Evolutionary conservation across 1,284 basidiomycete species (phyloP).

Genomic region (Cutaneotrichosporon cyanovorans): DNA sequence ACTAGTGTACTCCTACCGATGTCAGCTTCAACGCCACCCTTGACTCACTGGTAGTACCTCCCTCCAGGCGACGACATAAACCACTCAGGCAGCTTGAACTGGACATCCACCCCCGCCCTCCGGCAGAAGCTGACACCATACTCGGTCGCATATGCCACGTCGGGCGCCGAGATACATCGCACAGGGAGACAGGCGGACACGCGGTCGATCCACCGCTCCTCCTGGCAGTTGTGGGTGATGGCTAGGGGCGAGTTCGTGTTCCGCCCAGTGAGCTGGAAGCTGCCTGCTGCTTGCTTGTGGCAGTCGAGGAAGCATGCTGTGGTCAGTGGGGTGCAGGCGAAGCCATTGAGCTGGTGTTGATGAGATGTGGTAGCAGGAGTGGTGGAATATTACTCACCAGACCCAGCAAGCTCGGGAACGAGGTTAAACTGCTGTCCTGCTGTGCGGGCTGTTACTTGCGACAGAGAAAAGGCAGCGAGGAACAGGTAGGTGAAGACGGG

Average conservation of each 20-base stretch:
- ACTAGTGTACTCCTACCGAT: neutral
- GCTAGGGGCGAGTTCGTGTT: slow-evolving; percentile 8
- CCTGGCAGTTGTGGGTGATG: slow-evolving; percentile 25
- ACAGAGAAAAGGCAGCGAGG: neutral
- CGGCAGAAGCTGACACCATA: slow-evolving; percentile 26
- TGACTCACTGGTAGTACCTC: slow-evolving; percentile 31
- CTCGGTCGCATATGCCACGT: slow-evolving; percentile 37
- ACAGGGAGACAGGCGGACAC: slow-evolving; percentile 26
- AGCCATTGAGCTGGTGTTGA: neutral
- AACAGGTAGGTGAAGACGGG: too few relatives aligned
- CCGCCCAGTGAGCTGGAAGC: slow-evolving; percentile 16
- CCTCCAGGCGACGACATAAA: slow-evolving; percentile 21
- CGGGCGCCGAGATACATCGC: slow-evolving; percentile 28
- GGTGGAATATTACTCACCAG: neutral
- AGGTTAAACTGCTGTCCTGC: too few relatives aligned
- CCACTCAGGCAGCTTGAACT: slow-evolving; percentile 17
- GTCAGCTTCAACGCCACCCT: neutral
- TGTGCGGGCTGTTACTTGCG: neutral
- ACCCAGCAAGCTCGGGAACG: too few relatives aligned
- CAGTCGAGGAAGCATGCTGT: slow-evolving; percentile 28
- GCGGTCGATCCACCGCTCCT: slow-evolving; percentile 16
- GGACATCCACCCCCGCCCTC: slow-evolving; percentile 28
- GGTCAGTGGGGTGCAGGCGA: neutral
- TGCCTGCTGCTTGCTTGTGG: slow-evolving; percentile 10
- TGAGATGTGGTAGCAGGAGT: neutral